These are phyloP conservation scores for Platanthera guangdongensis DNA, from an alignment of 106 monocot species.

Conservation along the genomic window DNA sequence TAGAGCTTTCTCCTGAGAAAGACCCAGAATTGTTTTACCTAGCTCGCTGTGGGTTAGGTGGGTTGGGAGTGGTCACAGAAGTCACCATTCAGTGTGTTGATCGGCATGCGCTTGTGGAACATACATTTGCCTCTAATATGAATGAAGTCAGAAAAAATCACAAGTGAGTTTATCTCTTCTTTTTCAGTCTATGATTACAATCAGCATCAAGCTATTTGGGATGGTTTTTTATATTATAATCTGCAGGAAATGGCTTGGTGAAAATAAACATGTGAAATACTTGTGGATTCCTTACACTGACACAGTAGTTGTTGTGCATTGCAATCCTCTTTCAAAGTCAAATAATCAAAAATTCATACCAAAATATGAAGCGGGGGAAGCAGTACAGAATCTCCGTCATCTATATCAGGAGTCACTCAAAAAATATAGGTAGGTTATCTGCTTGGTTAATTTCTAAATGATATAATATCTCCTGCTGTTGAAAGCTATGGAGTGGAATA, in stretches of 20 bases:
- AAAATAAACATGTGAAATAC: constrained; percentile 95
- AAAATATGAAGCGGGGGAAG: constrained; percentile 78
- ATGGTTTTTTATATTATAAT: constrained; percentile 4
- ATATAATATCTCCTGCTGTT: neutral
- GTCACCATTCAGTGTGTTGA: constrained; percentile 93
- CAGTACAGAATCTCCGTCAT: constrained; percentile 61
- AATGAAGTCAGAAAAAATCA: constrained; percentile 83
- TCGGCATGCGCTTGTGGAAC: constrained; percentile 90
- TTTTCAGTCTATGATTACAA: neutral
- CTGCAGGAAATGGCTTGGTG: constrained; percentile 87
- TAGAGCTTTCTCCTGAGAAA: constrained; percentile 75
- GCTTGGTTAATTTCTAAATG: neutral
- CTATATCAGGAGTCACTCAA: constrained; percentile 60
- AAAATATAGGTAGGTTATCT: constrained; percentile 52
- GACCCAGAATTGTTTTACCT: constrained; percentile 85
- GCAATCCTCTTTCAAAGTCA: constrained; percentile 89
- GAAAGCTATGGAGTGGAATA: neutral
- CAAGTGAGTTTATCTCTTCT: constrained; percentile 46
- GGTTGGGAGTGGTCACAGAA: constrained; percentile 94
- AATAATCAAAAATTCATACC: constrained; percentile 45
- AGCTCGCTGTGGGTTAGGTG: constrained; percentile 89
- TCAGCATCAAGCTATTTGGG: neutral
- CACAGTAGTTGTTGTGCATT: constrained; percentile 67
- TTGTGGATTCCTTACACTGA: constrained; percentile 96
- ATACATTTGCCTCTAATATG: constrained; percentile 75